Conservation (phyloP, 2,329 filamentous ascomycete species). For the Penicillium sp. region DNA sequence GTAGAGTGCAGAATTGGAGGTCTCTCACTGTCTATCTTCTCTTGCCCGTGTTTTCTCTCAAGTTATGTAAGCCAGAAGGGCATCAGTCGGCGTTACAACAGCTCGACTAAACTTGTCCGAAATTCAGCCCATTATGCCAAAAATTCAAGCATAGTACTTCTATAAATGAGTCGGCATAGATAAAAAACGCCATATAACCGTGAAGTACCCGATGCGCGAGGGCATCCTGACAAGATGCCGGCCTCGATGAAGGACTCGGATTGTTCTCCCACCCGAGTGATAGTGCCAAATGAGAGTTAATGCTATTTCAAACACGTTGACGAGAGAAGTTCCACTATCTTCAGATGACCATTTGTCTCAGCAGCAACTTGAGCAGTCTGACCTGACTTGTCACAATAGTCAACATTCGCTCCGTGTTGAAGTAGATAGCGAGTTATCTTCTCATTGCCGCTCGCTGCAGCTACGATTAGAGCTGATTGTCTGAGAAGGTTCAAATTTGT, state of each 20-base stretch:
- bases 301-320: not conserved
- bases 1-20: not conserved
- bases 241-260: not conserved
- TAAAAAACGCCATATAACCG: constrained; percentile 12
- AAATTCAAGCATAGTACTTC: not conserved
- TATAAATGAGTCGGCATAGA: not conserved
- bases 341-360: not conserved
- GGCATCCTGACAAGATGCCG: not conserved
- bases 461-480: not conserved
- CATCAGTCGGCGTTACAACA: not conserved
- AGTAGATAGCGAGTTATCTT: not conserved
- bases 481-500: not conserved
- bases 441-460: not conserved
- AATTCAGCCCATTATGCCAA: not conserved
- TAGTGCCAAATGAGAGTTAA: no score
- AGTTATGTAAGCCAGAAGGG: not conserved
- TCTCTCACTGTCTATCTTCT: not conserved
- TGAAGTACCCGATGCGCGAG: constrained; percentile 8
- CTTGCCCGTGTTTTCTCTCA: not conserved
- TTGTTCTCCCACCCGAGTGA: not conserved
- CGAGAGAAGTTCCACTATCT: not conserved
- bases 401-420: not conserved
- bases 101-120: not conserved
- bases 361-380: not conserved
- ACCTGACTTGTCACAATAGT: not conserved